Base-by-base conservation (phyloP, 2,329 filamentous ascomycete species). In the Paraphoma chrysanthemicola region DNA sequence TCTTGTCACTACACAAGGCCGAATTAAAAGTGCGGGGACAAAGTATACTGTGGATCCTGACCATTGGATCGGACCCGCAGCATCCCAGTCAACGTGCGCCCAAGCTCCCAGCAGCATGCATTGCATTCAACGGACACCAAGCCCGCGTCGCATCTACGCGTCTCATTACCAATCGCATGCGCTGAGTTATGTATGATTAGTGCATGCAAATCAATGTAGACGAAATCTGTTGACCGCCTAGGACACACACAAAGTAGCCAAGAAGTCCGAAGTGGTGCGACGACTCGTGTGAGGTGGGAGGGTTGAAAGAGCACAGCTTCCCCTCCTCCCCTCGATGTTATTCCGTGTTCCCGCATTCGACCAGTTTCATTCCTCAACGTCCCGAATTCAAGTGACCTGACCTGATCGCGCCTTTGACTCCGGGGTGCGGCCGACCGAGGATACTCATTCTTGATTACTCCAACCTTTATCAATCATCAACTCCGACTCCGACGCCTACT, bases 1-100 rank as follows among this genome's bases (percentile, higher is more conserved):
- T 23, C 23, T 23, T 23, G 23, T 3, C 23, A 23, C 23, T 23
- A 23, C 23, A 3, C 23, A 23, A 23, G 29, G 38, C 44, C 51
- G 47, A 49, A 48, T 54, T 54, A 54, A 59, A 57, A 62, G 59
- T 62, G 59, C 59, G 59, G 59, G 59, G 59, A 59, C 47, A 52
- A 44, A 53, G 45, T 49, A 30, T 23, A 36, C 29, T 30, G 58
- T 57, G 48, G 55, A 50, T 44, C 52, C 23, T 51, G 39, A 48
- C 59, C 59, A 59, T 59, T 62, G 59, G 53, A 56, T 53, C 51
- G 59, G 56, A 48, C 36, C 30, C 16, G 23, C 44, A 48, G 16
- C 46, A 51, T 45, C 42, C 59, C 51, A 33, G 54, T 53, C 48
- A 48, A 30, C 16, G 48, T 53, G 53, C 36, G 23, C 44, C 55